Percentiles rank a stretch among this genome's conserved stretches.
Evolutionary conservation across 805 yeast species (phyloP).

Genomic region (Lipomyces japonicus): DNA sequence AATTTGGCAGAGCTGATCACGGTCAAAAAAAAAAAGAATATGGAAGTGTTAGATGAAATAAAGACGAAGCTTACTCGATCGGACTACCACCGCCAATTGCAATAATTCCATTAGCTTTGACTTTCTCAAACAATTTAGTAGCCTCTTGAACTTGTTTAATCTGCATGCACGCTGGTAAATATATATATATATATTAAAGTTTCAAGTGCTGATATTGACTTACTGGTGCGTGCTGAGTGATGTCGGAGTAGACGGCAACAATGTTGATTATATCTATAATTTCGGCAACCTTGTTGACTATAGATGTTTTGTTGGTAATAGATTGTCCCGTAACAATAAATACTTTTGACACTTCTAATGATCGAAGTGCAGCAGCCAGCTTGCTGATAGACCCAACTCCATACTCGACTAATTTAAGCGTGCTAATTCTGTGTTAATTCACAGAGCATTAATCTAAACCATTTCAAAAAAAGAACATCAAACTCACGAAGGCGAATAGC

Average conservation of each 20-base stretch:
- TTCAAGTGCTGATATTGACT: too few relatives aligned
- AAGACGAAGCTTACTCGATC: conserved; percentile 1
- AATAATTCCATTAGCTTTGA: conserved; percentile 1
- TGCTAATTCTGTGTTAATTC: too few relatives aligned
- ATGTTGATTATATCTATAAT: neutral
- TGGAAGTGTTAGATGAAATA: neutral
- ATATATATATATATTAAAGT: too few relatives aligned
- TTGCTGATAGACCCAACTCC: conserved; percentile 2
- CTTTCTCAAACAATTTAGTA: neutral
- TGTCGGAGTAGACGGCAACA: conserved; percentile 1
- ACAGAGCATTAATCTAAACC: too few relatives aligned
- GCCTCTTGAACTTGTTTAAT: conserved; percentile 4
- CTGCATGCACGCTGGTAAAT: too few relatives aligned
- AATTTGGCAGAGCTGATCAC: conserved; percentile 6
- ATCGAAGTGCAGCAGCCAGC: neutral
- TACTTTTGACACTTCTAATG: neutral
- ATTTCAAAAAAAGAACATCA: too few relatives aligned
- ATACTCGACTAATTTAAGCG: conserved; percentile 4
- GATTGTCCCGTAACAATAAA: conserved; percentile 5
- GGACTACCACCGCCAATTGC: conserved; percentile 13
- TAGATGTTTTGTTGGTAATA: neutral
- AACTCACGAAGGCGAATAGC: too few relatives aligned
- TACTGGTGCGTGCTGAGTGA: conserved; percentile 13
- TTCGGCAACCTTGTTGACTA: neutral
- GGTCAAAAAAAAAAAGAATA: neutral